These are phyloP conservation scores for Neonectria ditissima DNA, from an alignment of 2,329 filamentous ascomycete genomes.

Conservation along the genomic window DNA sequence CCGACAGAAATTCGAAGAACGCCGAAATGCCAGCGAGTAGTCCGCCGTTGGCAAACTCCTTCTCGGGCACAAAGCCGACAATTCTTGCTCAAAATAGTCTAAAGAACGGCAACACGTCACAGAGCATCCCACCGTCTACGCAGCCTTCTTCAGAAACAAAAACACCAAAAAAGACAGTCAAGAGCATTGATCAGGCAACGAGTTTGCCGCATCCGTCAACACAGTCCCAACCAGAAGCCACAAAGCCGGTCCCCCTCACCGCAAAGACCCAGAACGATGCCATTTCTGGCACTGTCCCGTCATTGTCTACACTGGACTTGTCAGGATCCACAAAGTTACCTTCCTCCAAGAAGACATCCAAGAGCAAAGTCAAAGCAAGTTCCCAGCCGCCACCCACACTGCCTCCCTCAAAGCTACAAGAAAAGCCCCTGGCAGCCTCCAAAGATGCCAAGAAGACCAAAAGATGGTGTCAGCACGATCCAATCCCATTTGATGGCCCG, in stretches of 20 bases:
- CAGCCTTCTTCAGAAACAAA: neutral
- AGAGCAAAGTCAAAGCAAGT: neutral
- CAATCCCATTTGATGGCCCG: constrained; percentile 11
- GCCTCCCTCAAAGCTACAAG: neutral
- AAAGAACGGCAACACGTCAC: too few relatives aligned
- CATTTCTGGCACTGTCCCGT: neutral
- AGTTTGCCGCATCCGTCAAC: neutral
- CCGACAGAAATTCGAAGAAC: too few relatives aligned
- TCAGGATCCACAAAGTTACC: neutral
- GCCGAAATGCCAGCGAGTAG: too few relatives aligned
- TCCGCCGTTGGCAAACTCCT: too few relatives aligned
- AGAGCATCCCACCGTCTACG: too few relatives aligned
- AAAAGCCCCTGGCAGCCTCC: neutral
- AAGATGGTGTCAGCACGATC: constrained; percentile 13
- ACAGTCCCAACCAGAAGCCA: neutral
- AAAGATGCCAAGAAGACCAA: neutral
- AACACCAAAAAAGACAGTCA: neutral
- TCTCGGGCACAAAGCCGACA: too few relatives aligned
- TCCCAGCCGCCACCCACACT: neutral
- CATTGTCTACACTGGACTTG: neutral
- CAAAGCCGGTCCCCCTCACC: neutral
- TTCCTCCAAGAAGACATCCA: neutral
- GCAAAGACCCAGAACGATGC: neutral
- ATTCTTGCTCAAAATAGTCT: too few relatives aligned
- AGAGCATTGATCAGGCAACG: neutral